These are phyloP conservation scores for Solanum chilense DNA, from an alignment of 257 asterid species.

Conservation along the genomic window DNA sequence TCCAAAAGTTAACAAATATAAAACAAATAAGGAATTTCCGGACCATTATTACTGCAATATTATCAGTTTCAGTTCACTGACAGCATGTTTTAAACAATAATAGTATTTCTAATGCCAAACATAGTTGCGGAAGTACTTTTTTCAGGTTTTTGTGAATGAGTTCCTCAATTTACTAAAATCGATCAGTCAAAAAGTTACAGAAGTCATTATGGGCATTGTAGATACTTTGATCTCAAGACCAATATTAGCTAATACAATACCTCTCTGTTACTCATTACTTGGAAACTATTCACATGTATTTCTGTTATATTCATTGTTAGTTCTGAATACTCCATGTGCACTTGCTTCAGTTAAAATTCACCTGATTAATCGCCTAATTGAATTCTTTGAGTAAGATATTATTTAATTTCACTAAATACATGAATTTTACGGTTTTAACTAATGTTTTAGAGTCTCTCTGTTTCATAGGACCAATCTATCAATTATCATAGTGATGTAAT, in stretches of 20 bases:
- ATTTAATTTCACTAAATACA: background rate
- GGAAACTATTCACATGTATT: background rate
- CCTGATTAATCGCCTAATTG: background rate
- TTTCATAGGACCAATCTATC: background rate
- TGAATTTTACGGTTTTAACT: background rate
- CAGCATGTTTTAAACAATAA: background rate
- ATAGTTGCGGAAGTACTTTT: background rate
- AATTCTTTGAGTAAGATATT: background rate
- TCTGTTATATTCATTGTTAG: background rate
- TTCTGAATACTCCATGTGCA: background rate
- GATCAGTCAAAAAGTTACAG: background rate
- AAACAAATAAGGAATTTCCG: background rate
- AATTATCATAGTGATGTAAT: background rate
- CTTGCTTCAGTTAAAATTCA: background rate
- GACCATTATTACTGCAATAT: background rate
- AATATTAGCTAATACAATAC: background rate
- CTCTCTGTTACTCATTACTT: background rate
- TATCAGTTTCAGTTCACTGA: background rate
- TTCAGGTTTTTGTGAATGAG: background rate
- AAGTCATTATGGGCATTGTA: background rate
- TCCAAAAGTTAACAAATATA: background rate
- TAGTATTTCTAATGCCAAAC: background rate
- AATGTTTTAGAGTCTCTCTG: background rate
- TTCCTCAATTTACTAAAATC: background rate
- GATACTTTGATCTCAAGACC: background rate